phyloP scores from a whole-genome alignment of 1,139 yeast genomes.

The Protomyces lactucae-debilis region DNA sequence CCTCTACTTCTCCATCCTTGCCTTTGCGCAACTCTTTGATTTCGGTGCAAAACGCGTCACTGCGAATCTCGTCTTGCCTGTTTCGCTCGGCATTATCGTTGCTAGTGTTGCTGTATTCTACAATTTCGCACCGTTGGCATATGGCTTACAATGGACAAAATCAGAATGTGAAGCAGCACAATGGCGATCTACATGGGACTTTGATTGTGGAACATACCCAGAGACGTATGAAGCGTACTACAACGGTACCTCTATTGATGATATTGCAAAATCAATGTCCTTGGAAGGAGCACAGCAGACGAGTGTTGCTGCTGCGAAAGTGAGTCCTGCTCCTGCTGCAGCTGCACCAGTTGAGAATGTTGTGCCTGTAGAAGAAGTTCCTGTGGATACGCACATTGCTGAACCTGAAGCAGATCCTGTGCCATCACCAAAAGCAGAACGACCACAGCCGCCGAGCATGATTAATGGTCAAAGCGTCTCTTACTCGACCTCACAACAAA shows the following conservation, averaged over 20 bases:
- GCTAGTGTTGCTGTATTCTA: constrained; percentile 55
- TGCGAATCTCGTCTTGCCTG: constrained; percentile 39
- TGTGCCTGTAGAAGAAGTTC: constrained; percentile 10
- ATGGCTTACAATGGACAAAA: constrained; percentile 79
- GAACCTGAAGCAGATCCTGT: background rate
- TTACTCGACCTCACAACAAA: constrained; percentile 6
- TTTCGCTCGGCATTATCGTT: constrained; percentile 48
- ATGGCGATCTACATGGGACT: constrained; percentile 72
- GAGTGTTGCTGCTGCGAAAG: constrained; percentile 5
- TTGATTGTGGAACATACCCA: constrained; percentile 50
- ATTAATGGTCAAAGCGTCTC: background rate
- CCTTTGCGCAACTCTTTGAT: constrained; percentile 77
- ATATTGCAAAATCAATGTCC: background rate
- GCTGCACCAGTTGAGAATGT: constrained; percentile 22
- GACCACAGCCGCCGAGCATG: background rate
- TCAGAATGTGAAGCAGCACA: constrained; percentile 58
- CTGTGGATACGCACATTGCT: constrained; percentile 1
- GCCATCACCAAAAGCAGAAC: background rate
- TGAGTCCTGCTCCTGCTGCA: background rate
- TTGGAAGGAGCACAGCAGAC: background rate
- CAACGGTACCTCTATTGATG: background rate
- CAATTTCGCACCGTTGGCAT: constrained; percentile 66
- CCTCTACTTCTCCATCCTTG: constrained; percentile 79
- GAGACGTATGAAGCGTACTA: constrained; percentile 9
- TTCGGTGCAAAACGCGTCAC: constrained; percentile 41